Evolutionary conservation across 768 basidiomycete species (phyloP), one percentile per base, ranked within the genome.

Genomic region (Artomyces pyxidatus): DNA sequence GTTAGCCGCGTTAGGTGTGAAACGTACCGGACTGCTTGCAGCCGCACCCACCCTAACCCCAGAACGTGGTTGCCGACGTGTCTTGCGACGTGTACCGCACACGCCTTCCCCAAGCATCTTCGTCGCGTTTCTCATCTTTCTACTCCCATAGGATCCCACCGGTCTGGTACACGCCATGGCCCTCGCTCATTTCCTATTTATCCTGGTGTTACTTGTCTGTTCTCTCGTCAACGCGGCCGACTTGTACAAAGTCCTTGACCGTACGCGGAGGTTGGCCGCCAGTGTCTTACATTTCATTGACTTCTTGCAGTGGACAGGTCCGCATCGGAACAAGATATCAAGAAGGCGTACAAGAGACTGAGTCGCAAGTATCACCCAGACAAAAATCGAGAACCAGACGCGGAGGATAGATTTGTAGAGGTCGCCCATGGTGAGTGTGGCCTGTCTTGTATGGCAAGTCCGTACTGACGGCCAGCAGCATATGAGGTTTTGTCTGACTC

Each of bases 401-500:
- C 92, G 11, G 85, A 92, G 60, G 78, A 78, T 48, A 85, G 76
- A 62, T 98, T 98, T 63, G 89, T 96, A 19, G 84, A 95, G 54
- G 85, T 96, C 60, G 86, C 92, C 17, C 81, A 85, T 59, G 92
- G 93, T 93, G 59, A 53, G 78, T 64, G 17, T 6, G 3, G 19
- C n/a, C n/a, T n/a, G n/a, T n/a, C n/a, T 98, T 63, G 89, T 96
- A 19, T 83, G 94, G 54, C 84, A 96, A 60, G 86, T 91, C 17
- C 81, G 85, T 59, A 91, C 93, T 93, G 59, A 53, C 78, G 63
- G 17, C 6, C 3, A 19, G 12, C 54, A 84, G 96, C 95, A 7
- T 99, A 97, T 58, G 94, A 98, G 66, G 79, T 95, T n/a, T 74
- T 99, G 25, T 93, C 92, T 6, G 92, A 97, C 62, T 46, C 77